These are phyloP conservation scores for Plantago lanceolata DNA, from an alignment of 305 asterid genomes.

Conservation along the genomic window DNA sequence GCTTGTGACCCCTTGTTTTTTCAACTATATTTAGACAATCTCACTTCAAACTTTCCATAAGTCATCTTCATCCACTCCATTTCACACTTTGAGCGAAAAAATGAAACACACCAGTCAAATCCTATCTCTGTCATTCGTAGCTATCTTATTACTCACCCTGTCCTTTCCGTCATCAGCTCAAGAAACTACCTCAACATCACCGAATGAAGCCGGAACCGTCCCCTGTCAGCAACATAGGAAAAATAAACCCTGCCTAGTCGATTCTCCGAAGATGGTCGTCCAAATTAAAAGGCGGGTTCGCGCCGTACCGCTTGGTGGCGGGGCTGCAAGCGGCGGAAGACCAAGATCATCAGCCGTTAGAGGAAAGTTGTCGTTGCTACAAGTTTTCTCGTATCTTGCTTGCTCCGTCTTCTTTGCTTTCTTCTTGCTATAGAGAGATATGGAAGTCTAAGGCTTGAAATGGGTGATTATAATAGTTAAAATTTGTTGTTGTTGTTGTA, in stretches of 20 bases:
- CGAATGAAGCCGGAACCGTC: not conserved
- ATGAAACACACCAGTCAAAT: slow-evolving; percentile 22
- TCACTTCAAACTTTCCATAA: not conserved
- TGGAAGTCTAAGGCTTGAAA: not conserved
- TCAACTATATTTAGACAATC: not conserved
- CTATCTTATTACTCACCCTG: slow-evolving; percentile 24
- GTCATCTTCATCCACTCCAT: not conserved
- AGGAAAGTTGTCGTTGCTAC: slow-evolving; percentile 12
- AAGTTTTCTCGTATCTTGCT: slow-evolving; percentile 13
- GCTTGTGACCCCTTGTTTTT: not conserved
- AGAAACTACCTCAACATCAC: slow-evolving; percentile 8
- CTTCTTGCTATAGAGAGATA: slow-evolving; percentile 26
- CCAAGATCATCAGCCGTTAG: slow-evolving; percentile 23
- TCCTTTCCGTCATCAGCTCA: slow-evolving; percentile 20
- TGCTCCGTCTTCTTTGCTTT: slow-evolving; percentile 29
- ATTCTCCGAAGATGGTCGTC: slow-evolving; percentile 23
- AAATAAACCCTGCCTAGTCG: not conserved
- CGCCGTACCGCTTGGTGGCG: slow-evolving; percentile 3
- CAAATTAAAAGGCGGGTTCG: slow-evolving; percentile 32
- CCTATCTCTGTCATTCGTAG: slow-evolving; percentile 11
- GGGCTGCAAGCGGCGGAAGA: not conserved
- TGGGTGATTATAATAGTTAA: not conserved
- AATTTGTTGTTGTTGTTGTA: not conserved
- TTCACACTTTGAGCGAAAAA: not conserved
- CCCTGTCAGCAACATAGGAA: slow-evolving; percentile 9